Percentiles rank a stretch among this genome's conserved stretches.
Conservation (phyloP, 345 rosid genomes). For the Aquilaria sinensis region DNA sequence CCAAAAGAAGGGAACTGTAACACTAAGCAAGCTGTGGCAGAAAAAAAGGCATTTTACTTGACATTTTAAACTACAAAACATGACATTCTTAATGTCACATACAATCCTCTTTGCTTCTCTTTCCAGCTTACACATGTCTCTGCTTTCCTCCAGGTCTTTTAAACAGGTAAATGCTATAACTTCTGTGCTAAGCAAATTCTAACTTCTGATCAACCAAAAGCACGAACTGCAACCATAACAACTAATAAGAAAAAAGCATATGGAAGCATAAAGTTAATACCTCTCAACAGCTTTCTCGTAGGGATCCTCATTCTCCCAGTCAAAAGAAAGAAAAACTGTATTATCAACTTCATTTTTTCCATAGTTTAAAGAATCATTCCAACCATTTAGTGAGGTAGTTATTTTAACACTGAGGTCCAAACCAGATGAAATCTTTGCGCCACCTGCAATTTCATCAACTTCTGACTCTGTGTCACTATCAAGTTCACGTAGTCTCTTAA, state of each 20-base stretch:
- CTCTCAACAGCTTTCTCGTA: slow-evolving; percentile 86
- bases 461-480: slow-evolving; percentile 76
- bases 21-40: no score
- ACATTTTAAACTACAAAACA: no score
- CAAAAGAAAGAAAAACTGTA: slow-evolving; percentile 79
- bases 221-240: slow-evolving; percentile 1
- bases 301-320: slow-evolving; percentile 88
- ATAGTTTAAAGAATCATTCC: slow-evolving; percentile 31
- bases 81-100: no score
- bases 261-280: slow-evolving; percentile 27
- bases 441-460: slow-evolving; percentile 49
- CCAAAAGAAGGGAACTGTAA: no score
- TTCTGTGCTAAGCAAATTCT: slow-evolving; percentile 1
- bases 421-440: slow-evolving; percentile 28
- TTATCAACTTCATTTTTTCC: slow-evolving; percentile 46
- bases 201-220: background rate
- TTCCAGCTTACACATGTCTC: no score
- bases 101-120: no score
- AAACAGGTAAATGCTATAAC: background rate
- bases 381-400: slow-evolving; percentile 31
- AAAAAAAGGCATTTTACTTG: no score
- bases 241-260: background rate
- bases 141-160: no score
- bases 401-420: slow-evolving; percentile 41
- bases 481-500: slow-evolving; percentile 76